Base-by-base conservation (phyloP, 176 grass and related monocot species). In the Calamus simplicifolius region DNA sequence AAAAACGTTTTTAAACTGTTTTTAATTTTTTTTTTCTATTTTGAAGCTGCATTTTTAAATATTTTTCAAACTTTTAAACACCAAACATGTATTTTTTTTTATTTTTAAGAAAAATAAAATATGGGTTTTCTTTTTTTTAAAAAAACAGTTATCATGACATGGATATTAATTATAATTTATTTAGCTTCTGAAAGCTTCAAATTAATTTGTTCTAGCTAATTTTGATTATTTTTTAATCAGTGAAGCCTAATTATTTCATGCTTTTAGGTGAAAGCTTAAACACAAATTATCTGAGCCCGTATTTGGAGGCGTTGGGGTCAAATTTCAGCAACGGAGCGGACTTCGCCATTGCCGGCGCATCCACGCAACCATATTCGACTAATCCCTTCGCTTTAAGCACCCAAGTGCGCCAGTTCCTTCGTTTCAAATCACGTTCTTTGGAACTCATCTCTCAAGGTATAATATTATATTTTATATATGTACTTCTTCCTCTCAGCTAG, bases 351-450 rank as follows among this genome's bases (percentile, higher is more conserved):
- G 74, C 84, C 23, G 84, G 79, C 17, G 84, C 70, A 0, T 62
- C 70, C 48, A 64, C 55, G 2, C 51, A 48, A 15, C 8, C 2
- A 5, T 43, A 63, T 26, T 10, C 6, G 5, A 19, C 19, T 53
- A 43, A 43, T 35, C 16, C 25, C 27, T 79, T 87, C 64, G 19
- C 74, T 48, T 73, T 87, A 14, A 56, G 27, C 30, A 81, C 48
- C 49, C 84, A 87, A 29, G 74, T 82, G 0, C 61, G 62, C 19
- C 84, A 87, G 49, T 82, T 87, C 59, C 79, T 81, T 31, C 79
- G 79, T 55, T 87, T 87, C 60, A 87, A 57, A 58, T 77, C 69
- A 43, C 79, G 72, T 51, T 82, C 79, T 14, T 64, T 64, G 55
- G 70, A 87, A 16, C 74, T 87, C 50, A 55, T 51, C 17, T 66